Conservation (phyloP, 108 stramenopile genomes). For the Skeletonema potamos region DNA sequence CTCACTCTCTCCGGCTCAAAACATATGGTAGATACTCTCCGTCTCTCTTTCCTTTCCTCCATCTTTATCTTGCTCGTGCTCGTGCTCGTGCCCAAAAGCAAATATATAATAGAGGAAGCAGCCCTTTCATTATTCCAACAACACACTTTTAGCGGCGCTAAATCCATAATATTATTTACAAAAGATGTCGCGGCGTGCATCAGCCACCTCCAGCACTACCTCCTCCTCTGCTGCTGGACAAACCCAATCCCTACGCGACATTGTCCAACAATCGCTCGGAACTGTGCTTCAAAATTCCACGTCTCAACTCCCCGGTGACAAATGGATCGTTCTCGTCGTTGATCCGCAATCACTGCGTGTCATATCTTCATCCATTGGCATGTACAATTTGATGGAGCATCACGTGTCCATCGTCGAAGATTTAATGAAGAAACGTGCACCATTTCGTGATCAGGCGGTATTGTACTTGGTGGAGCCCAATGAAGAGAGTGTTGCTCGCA, state of each 20-base stretch:
- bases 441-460: constrained; percentile 92
- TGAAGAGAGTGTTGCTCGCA: constrained; percentile 60
- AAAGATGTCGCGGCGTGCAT: neutral
- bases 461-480: constrained; percentile 89
- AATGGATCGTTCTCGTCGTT: constrained; percentile 78
- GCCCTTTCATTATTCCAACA: too few relatives aligned
- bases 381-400: constrained; percentile 94
- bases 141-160: neutral
- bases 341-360: constrained; percentile 75
- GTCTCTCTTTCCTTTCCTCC: too few relatives aligned
- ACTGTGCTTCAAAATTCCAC: constrained; percentile 30
- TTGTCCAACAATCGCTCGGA: constrained; percentile 33
- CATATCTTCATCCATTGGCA: constrained; percentile 83
- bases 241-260: constrained; percentile 33
- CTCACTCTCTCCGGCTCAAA: too few relatives aligned
- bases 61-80: too few relatives aligned
- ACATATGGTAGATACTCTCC: too few relatives aligned
- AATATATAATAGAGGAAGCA: neutral
- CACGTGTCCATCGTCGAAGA: constrained; percentile 88
- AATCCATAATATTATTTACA: too few relatives aligned
- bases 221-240: neutral
- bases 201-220: neutral
- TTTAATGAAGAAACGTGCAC: constrained; percentile 86
- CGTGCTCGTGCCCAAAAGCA: too few relatives aligned
- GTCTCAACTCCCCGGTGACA: neutral